Conservation (phyloP, 345 rosid genomes). For the Psidium guajava region DNA sequence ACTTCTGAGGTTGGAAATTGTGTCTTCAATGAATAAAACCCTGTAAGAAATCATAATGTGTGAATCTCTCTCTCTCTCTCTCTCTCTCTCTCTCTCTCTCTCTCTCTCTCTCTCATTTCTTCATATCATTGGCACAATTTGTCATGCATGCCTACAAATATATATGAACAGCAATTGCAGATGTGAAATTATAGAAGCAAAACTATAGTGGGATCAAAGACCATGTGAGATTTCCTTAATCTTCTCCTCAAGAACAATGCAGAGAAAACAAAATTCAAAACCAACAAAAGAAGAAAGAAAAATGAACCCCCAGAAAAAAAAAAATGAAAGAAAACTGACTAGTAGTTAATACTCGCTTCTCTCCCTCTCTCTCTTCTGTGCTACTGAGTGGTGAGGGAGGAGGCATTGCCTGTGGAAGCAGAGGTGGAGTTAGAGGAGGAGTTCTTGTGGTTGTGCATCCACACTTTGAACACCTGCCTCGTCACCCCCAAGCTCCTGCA, state of each 20-base stretch:
- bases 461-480: constrained; percentile 59
- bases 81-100: neutral
- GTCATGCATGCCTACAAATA: neutral
- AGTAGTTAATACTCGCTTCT: neutral
- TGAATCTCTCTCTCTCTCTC: neutral
- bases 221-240: neutral
- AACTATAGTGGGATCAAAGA: neutral
- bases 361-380: neutral
- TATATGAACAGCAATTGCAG: neutral
- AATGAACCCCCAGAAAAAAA: neutral
- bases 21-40: neutral
- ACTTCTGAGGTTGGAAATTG: neutral
- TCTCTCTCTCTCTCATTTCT: neutral
- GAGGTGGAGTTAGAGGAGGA: constrained; percentile 23
- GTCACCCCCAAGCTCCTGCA: constrained; percentile 43
- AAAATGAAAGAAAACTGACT: neutral
- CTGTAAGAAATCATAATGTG: neutral
- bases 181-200: neutral
- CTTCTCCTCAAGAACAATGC: neutral
- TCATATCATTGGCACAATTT: neutral
- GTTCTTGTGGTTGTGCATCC: constrained; percentile 74
- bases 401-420: constrained; percentile 37
- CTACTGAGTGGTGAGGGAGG: constrained; percentile 30
- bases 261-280: neutral
- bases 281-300: neutral